A percentile compares a stretch with the other conserved stretches of the same genome.
phyloP scores from a whole-genome alignment of 2,329 filamentous ascomycete genomes.

The Aspergillus luchuensis region DNA sequence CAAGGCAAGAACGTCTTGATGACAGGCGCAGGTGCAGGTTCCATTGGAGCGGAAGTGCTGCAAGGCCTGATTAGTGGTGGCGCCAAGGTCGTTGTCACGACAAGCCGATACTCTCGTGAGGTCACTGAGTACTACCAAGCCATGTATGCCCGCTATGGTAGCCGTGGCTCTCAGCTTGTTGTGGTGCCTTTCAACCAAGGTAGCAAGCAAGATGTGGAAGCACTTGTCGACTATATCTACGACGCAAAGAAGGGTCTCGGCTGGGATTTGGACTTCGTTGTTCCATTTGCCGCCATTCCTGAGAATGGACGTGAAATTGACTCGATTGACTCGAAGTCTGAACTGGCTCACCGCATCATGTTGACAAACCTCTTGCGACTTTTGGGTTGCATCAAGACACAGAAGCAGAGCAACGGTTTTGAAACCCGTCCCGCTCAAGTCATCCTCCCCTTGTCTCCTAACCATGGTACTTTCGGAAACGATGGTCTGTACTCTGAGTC shows the following conservation, averaged over 20 bases:
- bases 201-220: slow-evolving; percentile 96
- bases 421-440: slow-evolving; percentile 96
- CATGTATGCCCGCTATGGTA: slow-evolving; percentile 94
- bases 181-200: slow-evolving; percentile 99
- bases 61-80: slow-evolving; percentile 95
- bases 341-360: slow-evolving; percentile 98
- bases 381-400: slow-evolving; percentile 83
- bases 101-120: slow-evolving; percentile 91
- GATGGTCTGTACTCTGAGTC: slow-evolving; percentile 98
- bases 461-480: slow-evolving; percentile 97
- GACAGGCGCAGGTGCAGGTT: slow-evolving; percentile 97
- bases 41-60: slow-evolving; percentile 94
- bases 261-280: slow-evolving; percentile 95
- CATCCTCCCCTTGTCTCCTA: slow-evolving; percentile 91
- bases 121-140: slow-evolving; percentile 99
- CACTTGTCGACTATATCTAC: slow-evolving; percentile 93
- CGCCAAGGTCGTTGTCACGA: slow-evolving; percentile 95
- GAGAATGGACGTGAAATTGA: slow-evolving; percentile 98
- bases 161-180: slow-evolving; percentile 91
- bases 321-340: slow-evolving; percentile 92
- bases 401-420: slow-evolving; percentile 84
- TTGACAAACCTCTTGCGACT: slow-evolving; percentile 93
- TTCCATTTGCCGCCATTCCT: slow-evolving; percentile 96
- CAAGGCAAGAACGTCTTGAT: slow-evolving; percentile 94
- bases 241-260: slow-evolving; percentile 93